Conservation (phyloP, 225 moss, liverwort and hornwort genomes). For the Polytrichum commune region DNA sequence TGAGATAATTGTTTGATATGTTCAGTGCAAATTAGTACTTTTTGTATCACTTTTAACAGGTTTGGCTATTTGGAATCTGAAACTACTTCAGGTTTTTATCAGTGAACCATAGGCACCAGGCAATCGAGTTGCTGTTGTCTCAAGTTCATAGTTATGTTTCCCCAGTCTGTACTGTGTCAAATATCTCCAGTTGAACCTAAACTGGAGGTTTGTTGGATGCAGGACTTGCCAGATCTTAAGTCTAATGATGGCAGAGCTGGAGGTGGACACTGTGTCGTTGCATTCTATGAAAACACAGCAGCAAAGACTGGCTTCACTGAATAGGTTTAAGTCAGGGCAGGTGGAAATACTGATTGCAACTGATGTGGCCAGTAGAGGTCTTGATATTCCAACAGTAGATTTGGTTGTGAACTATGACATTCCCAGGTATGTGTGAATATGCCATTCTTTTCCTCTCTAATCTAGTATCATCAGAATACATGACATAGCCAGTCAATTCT, state of each 20-base stretch:
- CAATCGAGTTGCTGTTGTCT: too few species aligned
- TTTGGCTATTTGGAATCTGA: too few species aligned
- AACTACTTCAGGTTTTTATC: too few species aligned
- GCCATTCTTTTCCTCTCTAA: not conserved
- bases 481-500: too few species aligned
- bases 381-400: conserved; percentile 97
- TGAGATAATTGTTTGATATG: too few species aligned
- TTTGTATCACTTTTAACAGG: too few species aligned
- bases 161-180: too few species aligned
- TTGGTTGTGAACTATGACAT: conserved; percentile 94
- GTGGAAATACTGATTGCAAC: conserved; percentile 92
- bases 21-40: too few species aligned
- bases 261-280: conserved; percentile 76
- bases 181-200: not conserved
- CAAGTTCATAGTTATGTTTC: too few species aligned
- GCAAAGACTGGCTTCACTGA: conserved; percentile 82
- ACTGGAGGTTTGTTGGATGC: conserved; percentile 10
- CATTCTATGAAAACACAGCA: conserved; percentile 96
- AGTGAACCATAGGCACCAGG: too few species aligned
- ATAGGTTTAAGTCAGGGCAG: conserved; percentile 88
- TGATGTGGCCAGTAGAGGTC: conserved; percentile 98
- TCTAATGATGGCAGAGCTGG: conserved; percentile 85
- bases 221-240: conserved; percentile 94
- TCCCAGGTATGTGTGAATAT: conserved; percentile 57
- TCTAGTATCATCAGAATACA: conserved; percentile 7